Evolutionary conservation across 192 early-diverging fungal species (phyloP), one percentile per base, ranked within the genome.

Genomic region (Coemansia furcata): DNA sequence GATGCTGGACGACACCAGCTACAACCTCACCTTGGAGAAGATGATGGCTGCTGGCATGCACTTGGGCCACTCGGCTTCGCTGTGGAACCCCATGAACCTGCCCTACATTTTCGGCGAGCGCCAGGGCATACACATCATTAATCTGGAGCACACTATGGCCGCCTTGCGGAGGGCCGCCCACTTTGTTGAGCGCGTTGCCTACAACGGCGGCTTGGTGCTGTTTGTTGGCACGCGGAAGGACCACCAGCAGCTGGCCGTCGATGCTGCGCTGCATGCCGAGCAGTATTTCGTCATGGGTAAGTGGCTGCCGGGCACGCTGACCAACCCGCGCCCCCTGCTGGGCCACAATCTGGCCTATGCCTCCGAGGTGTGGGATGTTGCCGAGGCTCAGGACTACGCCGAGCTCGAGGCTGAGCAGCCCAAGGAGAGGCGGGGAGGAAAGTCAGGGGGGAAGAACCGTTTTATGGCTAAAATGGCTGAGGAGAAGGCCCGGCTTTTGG

Each of bases 101-200:
- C 90, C 93, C 6, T 95, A 87, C 75, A 94, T 98, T 46, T 94
- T 90, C 72, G 97, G 97, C 59, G 86, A 88, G 23, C 90, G 97
- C 46, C 78, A 90, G 44, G 95, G 94, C 32, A 89, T 97, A 37
- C 91, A 91, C 68, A 92, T 98, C 62, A 95, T 98, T 83, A 95
- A 98, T 72, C 74, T 95, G 52, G 95, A 98, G 65, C 91, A 94
- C 43, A 96, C 97, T 1, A 74, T 97, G 62, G 88, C 88, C 3
- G 85, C 89, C 38, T 84, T 98, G 29, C 85, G 95, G 35, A 86
- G 95, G 43, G 94, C 97, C 6, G 87, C 88, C 59, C 86, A 86
- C 46, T 86, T 96, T 21, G 85, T 87, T 10, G 71, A 86, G 21
- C 86, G 88, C 30, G 87, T 96, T 5, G 88, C 93, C 32, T 74